Conservation (phyloP, 345 rosid genomes). For the Corymbia maculata region DNA sequence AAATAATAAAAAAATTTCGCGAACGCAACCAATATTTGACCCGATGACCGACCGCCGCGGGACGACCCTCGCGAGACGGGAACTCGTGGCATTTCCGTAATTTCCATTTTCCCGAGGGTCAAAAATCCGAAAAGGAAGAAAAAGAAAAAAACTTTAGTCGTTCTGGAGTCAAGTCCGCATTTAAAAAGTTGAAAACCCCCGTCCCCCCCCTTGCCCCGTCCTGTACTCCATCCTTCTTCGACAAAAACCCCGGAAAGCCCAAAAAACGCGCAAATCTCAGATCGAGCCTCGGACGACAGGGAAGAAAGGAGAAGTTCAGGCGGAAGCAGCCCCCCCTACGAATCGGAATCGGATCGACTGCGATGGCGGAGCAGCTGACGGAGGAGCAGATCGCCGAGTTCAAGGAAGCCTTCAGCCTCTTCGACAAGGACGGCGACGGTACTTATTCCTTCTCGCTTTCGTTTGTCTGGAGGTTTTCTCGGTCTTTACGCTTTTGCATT, state of each 20-base stretch:
- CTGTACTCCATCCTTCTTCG: not conserved
- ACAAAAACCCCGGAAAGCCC: not conserved
- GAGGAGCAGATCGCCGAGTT: slow-evolving; percentile 30
- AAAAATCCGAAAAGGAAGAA: fast-evolving
- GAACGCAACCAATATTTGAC: not conserved
- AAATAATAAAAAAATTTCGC: not conserved
- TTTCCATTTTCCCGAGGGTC: too few relatives aligned
- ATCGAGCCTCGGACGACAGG: not conserved
- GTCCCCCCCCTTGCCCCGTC: not conserved
- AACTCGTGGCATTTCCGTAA: not conserved
- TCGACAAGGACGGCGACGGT: slow-evolving; percentile 31
- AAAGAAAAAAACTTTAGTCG: too few relatives aligned
- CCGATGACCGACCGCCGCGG: not conserved
- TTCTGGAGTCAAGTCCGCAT: not conserved
- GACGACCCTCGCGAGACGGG: not conserved
- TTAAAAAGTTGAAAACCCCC: not conserved
- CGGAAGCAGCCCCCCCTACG: not conserved
- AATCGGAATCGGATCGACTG: not conserved
- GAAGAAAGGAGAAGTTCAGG: not conserved
- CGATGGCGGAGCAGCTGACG: slow-evolving; percentile 14
- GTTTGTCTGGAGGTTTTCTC: not conserved
- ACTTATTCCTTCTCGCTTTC: not conserved
- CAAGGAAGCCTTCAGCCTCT: slow-evolving; percentile 25
- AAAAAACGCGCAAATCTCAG: not conserved
- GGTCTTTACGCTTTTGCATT: not conserved